Evolutionary conservation across 2,329 filamentous ascomycete species (phyloP), one percentile per base, ranked within the genome.

Genomic region (Venturia pyrina): DNA sequence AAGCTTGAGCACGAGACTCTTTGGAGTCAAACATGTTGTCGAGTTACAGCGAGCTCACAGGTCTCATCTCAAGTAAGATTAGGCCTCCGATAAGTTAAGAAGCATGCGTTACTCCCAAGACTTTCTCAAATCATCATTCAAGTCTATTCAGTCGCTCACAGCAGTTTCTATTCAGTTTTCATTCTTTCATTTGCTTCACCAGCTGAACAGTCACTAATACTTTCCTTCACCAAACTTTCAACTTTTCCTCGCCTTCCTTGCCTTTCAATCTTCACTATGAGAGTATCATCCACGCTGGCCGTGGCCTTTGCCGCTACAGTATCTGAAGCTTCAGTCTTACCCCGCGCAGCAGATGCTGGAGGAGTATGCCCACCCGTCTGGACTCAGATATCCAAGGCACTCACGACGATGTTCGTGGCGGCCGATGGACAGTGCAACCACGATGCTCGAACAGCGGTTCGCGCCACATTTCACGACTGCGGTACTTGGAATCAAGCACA

Each of bases 401-500:
- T 77, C 28, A 72, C 71, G 5, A 67, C 63, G 28, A 68, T 68
- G 24, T 72, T 73, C 67, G 65, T 73, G 7, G 21, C 37, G 24
- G 62, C 56, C 13, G 66, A 68, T 41, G 71, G 72, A 17, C 68
- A 74, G 66, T 75, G 74, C 67, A 76, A 71, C 62, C 69, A 71
- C 48, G 66, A 69, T 28, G 73, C 74, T 8, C 69, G 74, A 37
- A 71, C 71, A 17, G 74, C 74, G 10, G 75, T 76, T 19, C 70
- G 74, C 32, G 71, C 69, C 24, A 71, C 73, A 24, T 76, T 76
- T 66, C 75, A 76, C 63, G 74, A 76, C 44, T 69, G 69, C 43
- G 50, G 1, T 10, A 65, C 63, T 4, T 65, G 63, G 63, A 60
- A 24, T 24, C 34, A 40, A 24, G 32, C 65, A 34, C 65, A 67